Evolutionary conservation across 2,329 filamentous ascomycete genomes (phyloP), one percentile per base, ranked within the genome.

Genomic region (Corniculantispora saksenae): DNA sequence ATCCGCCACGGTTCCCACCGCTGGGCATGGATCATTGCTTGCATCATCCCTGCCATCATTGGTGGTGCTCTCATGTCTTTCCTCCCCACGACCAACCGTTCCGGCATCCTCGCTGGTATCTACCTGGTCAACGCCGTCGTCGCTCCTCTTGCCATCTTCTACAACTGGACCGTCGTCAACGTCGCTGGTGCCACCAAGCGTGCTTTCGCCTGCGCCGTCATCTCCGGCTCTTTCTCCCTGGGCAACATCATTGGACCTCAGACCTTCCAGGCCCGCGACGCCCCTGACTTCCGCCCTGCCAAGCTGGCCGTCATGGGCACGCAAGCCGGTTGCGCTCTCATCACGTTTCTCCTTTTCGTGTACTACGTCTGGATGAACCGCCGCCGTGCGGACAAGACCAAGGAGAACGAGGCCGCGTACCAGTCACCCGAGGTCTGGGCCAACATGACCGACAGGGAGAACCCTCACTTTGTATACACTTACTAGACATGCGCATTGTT

Each of bases 161-260:
- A 83, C 70, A 77, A 77, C 61, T 83, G 80, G 76, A 82, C 81
- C 3, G 77, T 82, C 3, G 81, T 82, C 65, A 86, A 86, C 71
- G 75, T 84, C 54, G 81, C 80, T 6, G 83, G 83, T 6, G 78
- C 79, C 25, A 85, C 83, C 5, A 86, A 85, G 74, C 80, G 83
- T 29, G 79, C 82, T 13, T 82, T 83, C 59, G 82, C 82, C 3
- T 78, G 80, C 12, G 81, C 82, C 21, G 72, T 83, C 59, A 77
- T 85, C 68, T 80, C 80, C 57, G 81, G 81, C 29, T 79, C 80
- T 21, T 86, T 85, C 71, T 82, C 82, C 0, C 72, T 84, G 5
- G 84, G 83, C 19, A 87, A 85, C 71, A 83, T 86, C 63, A 86
- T 86, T 66, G 84, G 84, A 0, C 84, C 84, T 0, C 82, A 86